These are phyloP conservation scores for Xylariaceae sp. DNA, from an alignment of 2,329 filamentous ascomycete species.

Conservation along the genomic window DNA sequence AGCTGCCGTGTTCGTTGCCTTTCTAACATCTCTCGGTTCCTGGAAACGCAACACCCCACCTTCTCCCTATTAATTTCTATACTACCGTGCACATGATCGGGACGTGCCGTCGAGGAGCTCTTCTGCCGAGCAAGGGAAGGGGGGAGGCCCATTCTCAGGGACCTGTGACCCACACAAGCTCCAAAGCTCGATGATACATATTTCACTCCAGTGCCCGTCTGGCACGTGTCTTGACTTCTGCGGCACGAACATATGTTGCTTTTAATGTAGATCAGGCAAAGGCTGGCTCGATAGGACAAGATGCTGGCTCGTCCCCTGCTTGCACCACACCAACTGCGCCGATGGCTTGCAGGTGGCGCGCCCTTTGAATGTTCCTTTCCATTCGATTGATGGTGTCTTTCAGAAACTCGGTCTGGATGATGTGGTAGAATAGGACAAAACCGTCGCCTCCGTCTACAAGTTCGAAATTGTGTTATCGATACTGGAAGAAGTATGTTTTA, in stretches of 20 bases:
- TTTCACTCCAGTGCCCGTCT: conserved; percentile 33
- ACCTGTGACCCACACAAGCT: conserved; percentile 17
- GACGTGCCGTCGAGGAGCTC: conserved; percentile 7
- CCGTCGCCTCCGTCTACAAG: too few species aligned
- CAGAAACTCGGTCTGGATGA: too few species aligned
- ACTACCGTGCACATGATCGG: conserved; percentile 17
- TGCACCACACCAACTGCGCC: conserved; percentile 15
- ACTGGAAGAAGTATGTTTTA: too few species aligned
- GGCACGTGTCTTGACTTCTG: conserved; percentile 39
- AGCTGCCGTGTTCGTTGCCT: conserved; percentile 2
- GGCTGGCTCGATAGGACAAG: conserved; percentile 25
- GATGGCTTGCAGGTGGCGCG: conserved; percentile 16
- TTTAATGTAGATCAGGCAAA: conserved; percentile 31
- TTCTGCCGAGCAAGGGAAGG: conserved; percentile 11
- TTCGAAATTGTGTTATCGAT: too few species aligned
- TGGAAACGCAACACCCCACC: conserved; percentile 18
- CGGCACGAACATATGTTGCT: conserved; percentile 30
- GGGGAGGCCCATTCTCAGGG: conserved; percentile 12
- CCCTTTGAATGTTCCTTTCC: too few species aligned
- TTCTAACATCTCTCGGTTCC: conserved; percentile 4
- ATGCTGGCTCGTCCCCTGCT: conserved; percentile 21
- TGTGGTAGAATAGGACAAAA: too few species aligned
- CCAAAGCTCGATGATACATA: conserved; percentile 4
- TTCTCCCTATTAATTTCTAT: conserved; percentile 12
- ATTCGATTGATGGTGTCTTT: too few species aligned